Evolutionary conservation across 148 eudicot genomes (phyloP).

Genomic region (Rhododendron griersonianum): DNA sequence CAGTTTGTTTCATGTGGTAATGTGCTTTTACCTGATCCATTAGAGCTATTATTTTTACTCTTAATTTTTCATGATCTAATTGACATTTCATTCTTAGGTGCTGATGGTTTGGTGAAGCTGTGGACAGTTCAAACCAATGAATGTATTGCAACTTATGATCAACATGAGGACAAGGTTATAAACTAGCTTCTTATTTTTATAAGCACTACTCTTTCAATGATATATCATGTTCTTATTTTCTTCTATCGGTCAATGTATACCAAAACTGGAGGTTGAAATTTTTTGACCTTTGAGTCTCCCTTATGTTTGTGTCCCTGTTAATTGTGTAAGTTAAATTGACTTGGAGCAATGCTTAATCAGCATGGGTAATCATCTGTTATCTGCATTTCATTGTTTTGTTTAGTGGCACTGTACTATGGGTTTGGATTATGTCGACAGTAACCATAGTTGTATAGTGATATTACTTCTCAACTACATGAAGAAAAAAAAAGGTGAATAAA

Average conservation of each 20-base stretch:
- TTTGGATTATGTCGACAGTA: background rate
- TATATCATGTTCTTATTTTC: background rate
- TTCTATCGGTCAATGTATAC: background rate
- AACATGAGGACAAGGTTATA: constrained; percentile 85
- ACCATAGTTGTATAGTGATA: background rate
- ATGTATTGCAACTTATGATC: constrained; percentile 89
- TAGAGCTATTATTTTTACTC: background rate
- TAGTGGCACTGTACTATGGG: background rate
- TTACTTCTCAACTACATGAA: background rate
- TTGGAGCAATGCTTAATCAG: background rate
- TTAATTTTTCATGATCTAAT: background rate
- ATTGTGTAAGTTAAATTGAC: background rate
- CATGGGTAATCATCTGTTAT: background rate
- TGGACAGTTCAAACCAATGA: constrained; percentile 87
- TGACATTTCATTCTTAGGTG: constrained; percentile 45
- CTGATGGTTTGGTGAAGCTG: constrained; percentile 90
- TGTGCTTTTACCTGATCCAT: constrained; percentile 16
- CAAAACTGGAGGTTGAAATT: background rate
- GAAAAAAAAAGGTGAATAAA: background rate
- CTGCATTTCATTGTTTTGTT: background rate
- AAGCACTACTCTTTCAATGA: background rate
- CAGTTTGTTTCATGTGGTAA: constrained; percentile 92
- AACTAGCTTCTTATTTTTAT: background rate
- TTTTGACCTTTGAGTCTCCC: background rate
- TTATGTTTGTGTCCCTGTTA: background rate